These are phyloP conservation scores for Phyllostachys edulis DNA, from an alignment of 176 grass and related monocot species.

Conservation along the genomic window DNA sequence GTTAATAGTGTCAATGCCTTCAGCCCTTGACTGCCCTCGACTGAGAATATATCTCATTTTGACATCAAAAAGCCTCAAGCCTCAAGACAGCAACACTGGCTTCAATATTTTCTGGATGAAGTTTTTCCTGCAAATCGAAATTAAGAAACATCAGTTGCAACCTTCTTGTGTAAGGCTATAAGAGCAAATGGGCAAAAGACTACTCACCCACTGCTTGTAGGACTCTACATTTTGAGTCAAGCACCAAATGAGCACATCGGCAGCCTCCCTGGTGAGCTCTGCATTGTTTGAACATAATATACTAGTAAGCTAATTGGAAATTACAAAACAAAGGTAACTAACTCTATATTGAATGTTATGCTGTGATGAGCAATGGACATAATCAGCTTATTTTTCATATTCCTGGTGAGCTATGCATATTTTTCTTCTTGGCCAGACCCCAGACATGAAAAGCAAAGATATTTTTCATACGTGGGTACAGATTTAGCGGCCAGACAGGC, in stretches of 20 bases:
- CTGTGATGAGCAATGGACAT: too few species aligned
- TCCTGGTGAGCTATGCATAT: too few species aligned
- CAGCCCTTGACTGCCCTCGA: too few species aligned
- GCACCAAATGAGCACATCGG: slow-evolving; percentile 82
- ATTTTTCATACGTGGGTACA: too few species aligned
- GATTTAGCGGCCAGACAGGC: too few species aligned
- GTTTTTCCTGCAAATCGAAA: slow-evolving; percentile 55
- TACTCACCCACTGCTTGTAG: slow-evolving; percentile 87
- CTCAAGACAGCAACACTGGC: slow-evolving; percentile 71
- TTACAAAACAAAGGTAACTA: not conserved
- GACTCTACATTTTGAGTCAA: slow-evolving; percentile 76
- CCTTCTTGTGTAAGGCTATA: not conserved
- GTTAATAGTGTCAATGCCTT: too few species aligned
- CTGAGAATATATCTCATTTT: too few species aligned
- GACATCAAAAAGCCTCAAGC: too few species aligned
- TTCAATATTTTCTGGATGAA: slow-evolving; percentile 62
- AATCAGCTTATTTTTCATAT: too few species aligned
- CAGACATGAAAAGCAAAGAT: too few species aligned
- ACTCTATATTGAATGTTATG: not conserved
- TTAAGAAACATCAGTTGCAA: not conserved
- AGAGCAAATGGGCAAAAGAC: slow-evolving; percentile 9
- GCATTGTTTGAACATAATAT: slow-evolving; percentile 66
- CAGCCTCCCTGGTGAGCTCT: slow-evolving; percentile 70
- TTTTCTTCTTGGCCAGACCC: too few species aligned
- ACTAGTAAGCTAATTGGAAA: not conserved